Base-by-base conservation (phyloP, 139 green algal species). In the Volvox africanus region DNA sequence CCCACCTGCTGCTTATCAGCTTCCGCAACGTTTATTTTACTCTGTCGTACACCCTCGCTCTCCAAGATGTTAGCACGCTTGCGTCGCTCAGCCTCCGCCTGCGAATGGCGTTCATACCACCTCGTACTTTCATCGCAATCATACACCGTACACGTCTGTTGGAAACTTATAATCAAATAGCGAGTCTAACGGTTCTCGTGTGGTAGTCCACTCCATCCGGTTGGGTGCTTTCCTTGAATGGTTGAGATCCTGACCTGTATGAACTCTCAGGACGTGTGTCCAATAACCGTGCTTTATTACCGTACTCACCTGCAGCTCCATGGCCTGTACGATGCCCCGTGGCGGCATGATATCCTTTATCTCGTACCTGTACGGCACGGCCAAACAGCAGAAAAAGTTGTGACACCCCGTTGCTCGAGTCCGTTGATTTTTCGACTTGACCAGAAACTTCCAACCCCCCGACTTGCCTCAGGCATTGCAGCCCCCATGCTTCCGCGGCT, bases 281-380 rank as follows among this genome's bases (percentile, higher is more conserved):
- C 44, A 55, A 55, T 14, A 55, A 55, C 44, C 44, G 44, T 55
- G 44, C 44, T 5, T 55, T 75, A 75, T 28, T 61, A 55, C n/a
- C n/a, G n/a, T 73, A 82, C 89, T 21, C 26, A 96, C 95, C 93
- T 99, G 98, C 85, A 99, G 94, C 93, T 99, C 98, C 98, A 99
- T 90, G 30, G 86, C 86, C 73, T 90, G 91, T 2, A 95, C 93
- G 65, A 99, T 98, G 17, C 94, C 93, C 9, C 93, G 86, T 1
- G 98, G 98, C 1, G 98, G 97, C 19, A 95, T 93, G 92, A 99
- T 99, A 95, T 99, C 98, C 36, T 96, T 94, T 91, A 99, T 99
- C 89, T 99, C 96, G 89, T 98, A 98, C 71, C 94, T 95, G 91
- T 24, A 79, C 71, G 71, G 71, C 11, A 79, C 65, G 65, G 65